phyloP scores from a whole-genome alignment of 495 filamentous ascomycete genomes.

The Hypomontagnella monticulosa region DNA sequence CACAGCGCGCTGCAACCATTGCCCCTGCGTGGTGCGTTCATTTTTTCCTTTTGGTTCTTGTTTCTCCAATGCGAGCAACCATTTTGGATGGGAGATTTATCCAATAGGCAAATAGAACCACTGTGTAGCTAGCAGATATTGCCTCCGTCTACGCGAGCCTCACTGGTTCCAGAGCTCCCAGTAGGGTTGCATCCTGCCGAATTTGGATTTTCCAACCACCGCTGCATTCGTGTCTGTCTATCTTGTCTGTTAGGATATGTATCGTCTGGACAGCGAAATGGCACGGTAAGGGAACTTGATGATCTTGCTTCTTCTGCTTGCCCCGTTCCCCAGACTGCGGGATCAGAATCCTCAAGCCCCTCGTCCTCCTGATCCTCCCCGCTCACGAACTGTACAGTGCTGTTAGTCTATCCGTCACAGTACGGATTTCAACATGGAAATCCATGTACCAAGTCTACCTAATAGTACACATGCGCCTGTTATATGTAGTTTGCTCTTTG shows the following conservation, averaged over 20 bases:
- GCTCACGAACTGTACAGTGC: slow-evolving; percentile 8
- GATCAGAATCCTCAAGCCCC: slow-evolving; percentile 1
- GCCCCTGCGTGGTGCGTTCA: slow-evolving; percentile 33
- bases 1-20: slow-evolving; percentile 17
- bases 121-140: slow-evolving; percentile 19
- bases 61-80: slow-evolving; percentile 1
- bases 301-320: not conserved
- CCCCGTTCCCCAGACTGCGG: slow-evolving; percentile 14
- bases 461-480: too few relatives aligned
- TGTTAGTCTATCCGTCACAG: not conserved
- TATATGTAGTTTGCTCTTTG: too few relatives aligned
- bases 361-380: slow-evolving; percentile 1
- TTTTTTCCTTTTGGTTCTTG: slow-evolving; percentile 6
- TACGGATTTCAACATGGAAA: too few relatives aligned
- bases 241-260: slow-evolving; percentile 1
- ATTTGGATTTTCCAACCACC: not conserved
- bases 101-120: slow-evolving; percentile 26
- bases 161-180: slow-evolving; percentile 6
- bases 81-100: slow-evolving; percentile 5
- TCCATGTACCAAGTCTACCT: too few relatives aligned
- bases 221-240: slow-evolving; percentile 10
- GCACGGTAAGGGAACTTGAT: slow-evolving; percentile 11
- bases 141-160: slow-evolving; percentile 17
- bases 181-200: slow-evolving; percentile 29
- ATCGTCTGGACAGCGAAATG: not conserved